phyloP scores from a whole-genome alignment of 306 rosid species.

The Myrica gale region DNA sequence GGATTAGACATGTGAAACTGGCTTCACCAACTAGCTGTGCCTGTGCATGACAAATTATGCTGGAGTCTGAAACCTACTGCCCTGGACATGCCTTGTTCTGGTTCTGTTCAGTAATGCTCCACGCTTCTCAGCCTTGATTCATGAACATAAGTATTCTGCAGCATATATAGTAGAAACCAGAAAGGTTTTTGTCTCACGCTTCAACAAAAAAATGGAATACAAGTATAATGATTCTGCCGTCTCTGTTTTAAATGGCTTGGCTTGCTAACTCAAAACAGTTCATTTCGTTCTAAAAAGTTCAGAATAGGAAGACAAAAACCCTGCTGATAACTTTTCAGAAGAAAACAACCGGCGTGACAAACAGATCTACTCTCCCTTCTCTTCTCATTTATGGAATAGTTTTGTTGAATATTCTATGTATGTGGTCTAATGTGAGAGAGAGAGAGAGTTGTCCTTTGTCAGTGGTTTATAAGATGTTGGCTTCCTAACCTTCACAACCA shows the following conservation, averaged over 20 bases:
- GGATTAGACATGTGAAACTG: slow-evolving; percentile 22
- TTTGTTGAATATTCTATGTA: slow-evolving; percentile 22
- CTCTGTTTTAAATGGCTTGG: too few relatives aligned
- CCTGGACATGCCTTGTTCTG: slow-evolving; percentile 23
- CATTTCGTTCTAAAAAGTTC: background rate
- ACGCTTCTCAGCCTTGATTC: slow-evolving; percentile 7
- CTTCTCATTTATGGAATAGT: background rate
- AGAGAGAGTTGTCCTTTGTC: slow-evolving; percentile 22
- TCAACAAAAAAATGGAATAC: too few relatives aligned
- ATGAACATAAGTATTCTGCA: slow-evolving; percentile 25
- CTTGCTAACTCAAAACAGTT: slow-evolving; percentile 23
- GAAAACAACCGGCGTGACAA: slow-evolving; percentile 27
- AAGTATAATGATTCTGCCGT: too few relatives aligned
- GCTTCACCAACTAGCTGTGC: slow-evolving; percentile 18
- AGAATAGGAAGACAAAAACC: slow-evolving; percentile 13
- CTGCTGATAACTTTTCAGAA: background rate
- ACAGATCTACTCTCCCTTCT: slow-evolving; percentile 23
- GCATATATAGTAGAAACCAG: background rate
- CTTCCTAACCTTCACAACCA: slow-evolving; percentile 39
- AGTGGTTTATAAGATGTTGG: slow-evolving; percentile 28
- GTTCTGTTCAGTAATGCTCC: slow-evolving; percentile 12
- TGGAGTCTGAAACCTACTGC: slow-evolving; percentile 1
- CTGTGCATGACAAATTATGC: slow-evolving; percentile 32
- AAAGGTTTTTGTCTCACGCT: too few relatives aligned
- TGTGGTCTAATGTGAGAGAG: slow-evolving; percentile 14